Evolutionary conservation across 2,329 filamentous ascomycete genomes (phyloP).

Genomic region (Fusarium sp.): DNA sequence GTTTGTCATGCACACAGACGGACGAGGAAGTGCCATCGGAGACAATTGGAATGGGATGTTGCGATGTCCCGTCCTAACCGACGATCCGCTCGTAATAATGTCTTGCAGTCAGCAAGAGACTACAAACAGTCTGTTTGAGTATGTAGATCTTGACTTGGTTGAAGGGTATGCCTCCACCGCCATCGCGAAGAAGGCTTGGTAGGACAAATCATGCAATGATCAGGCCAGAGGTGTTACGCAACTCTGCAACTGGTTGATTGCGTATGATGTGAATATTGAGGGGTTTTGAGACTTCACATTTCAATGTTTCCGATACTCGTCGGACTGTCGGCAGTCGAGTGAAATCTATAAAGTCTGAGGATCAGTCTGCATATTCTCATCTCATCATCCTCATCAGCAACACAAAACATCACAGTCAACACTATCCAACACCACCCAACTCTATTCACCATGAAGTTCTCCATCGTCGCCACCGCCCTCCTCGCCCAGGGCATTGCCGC

Average conservation of each 20-base stretch:
- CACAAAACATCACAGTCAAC: slow-evolving; percentile 29
- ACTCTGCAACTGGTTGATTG: neutral
- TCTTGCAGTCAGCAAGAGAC: neutral
- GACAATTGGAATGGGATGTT: neutral
- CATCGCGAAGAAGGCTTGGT: neutral
- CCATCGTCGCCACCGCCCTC: slow-evolving; percentile 1
- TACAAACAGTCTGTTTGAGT: fast-evolving
- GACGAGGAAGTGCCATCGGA: neutral
- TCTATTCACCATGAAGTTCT: slow-evolving; percentile 23
- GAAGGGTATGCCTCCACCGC: too few species aligned
- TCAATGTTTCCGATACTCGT: too few species aligned
- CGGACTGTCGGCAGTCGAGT: too few species aligned
- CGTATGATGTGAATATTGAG: fast-evolving
- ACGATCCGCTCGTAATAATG: neutral
- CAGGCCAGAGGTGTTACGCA: neutral
- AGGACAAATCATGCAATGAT: neutral
- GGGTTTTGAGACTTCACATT: neutral
- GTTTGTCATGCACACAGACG: neutral
- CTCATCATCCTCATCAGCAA: too few species aligned
- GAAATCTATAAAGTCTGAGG: neutral
- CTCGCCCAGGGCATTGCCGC: slow-evolving; percentile 29
- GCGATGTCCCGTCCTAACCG: neutral
- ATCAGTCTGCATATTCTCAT: neutral
- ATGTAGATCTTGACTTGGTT: too few species aligned
- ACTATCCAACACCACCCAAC: neutral